These are phyloP conservation scores for Metarhizium humberi DNA, from an alignment of 2,329 filamentous ascomycete species.

Conservation along the genomic window DNA sequence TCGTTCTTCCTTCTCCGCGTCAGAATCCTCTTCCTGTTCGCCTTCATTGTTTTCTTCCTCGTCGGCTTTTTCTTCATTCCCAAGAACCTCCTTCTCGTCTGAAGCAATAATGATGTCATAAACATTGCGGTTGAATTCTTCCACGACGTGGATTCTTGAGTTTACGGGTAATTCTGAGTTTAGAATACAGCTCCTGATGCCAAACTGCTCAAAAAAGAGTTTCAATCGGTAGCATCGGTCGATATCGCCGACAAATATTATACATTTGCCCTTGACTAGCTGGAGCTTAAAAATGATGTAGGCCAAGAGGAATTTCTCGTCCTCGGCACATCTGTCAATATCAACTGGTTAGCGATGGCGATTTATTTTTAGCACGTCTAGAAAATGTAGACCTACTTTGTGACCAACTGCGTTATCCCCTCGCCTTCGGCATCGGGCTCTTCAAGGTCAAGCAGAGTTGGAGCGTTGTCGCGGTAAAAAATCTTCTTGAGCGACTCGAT, in stretches of 20 bases:
- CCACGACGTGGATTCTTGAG: conserved; percentile 84
- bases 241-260: conserved; percentile 67
- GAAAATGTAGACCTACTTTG: conserved; percentile 45
- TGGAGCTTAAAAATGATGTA: conserved; percentile 96
- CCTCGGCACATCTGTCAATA: conserved; percentile 65
- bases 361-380: background rate
- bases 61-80: conserved; percentile 43
- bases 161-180: conserved; percentile 95
- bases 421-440: conserved; percentile 70
- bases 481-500: conserved; percentile 76
- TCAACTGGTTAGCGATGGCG: conserved; percentile 8
- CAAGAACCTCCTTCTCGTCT: conserved; percentile 80
- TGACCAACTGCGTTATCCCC: conserved; percentile 76
- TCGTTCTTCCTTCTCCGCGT: conserved; percentile 16
- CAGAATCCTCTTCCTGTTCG: conserved; percentile 27
- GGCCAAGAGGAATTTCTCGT: conserved; percentile 88
- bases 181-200: conserved; percentile 83
- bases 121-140: conserved; percentile 93
- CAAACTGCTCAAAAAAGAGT: conserved; percentile 93
- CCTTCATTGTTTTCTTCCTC: conserved; percentile 32
- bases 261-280: conserved; percentile 83
- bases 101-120: conserved; percentile 98
- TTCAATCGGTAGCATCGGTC: conserved; percentile 86
- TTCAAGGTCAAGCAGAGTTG: conserved; percentile 71
- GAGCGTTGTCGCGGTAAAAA: conserved; percentile 63